These are phyloP conservation scores for Cladophialophora psammophila DNA, from an alignment of 2,329 filamentous ascomycete species.

Conservation along the genomic window DNA sequence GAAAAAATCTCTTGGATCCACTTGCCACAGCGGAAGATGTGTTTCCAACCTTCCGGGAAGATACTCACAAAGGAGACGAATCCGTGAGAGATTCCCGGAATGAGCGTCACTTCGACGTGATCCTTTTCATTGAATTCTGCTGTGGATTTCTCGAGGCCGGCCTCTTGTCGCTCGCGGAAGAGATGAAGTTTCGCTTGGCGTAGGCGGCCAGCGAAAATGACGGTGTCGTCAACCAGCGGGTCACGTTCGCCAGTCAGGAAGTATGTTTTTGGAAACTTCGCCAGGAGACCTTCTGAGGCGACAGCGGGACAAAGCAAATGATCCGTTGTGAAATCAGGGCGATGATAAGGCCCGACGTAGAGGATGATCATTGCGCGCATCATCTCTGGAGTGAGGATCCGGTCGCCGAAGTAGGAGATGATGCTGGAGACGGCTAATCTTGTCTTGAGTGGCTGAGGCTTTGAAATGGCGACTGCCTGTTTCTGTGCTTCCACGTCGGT, in stretches of 20 bases:
- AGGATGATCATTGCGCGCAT: constrained; percentile 99
- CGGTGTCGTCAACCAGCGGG: constrained; percentile 93
- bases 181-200: constrained; percentile 74
- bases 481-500: constrained; percentile 47
- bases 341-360: constrained; percentile 91
- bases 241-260: constrained; percentile 95
- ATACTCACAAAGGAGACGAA: constrained; percentile 90
- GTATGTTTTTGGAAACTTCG: constrained; percentile 90
- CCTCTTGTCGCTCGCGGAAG: constrained; percentile 63
- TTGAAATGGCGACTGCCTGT: constrained; percentile 46
- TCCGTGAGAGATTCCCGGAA: constrained; percentile 90
- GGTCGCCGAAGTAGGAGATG: constrained; percentile 97
- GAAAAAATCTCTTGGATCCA: constrained; percentile 85
- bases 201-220: constrained; percentile 92
- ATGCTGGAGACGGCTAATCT: constrained; percentile 95
- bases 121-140: constrained; percentile 74
- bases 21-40: constrained; percentile 76
- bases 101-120: constrained; percentile 79
- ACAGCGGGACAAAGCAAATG: constrained; percentile 89
- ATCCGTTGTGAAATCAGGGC: constrained; percentile 90
- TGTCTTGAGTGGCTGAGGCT: constrained; percentile 69
- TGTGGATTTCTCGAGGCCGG: constrained; percentile 60
- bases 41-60: constrained; percentile 89
- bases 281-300: constrained; percentile 82
- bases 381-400: constrained; percentile 94